These are phyloP conservation scores for Neurospora pannonica DNA, from an alignment of 495 filamentous ascomycete genomes.

Conservation along the genomic window DNA sequence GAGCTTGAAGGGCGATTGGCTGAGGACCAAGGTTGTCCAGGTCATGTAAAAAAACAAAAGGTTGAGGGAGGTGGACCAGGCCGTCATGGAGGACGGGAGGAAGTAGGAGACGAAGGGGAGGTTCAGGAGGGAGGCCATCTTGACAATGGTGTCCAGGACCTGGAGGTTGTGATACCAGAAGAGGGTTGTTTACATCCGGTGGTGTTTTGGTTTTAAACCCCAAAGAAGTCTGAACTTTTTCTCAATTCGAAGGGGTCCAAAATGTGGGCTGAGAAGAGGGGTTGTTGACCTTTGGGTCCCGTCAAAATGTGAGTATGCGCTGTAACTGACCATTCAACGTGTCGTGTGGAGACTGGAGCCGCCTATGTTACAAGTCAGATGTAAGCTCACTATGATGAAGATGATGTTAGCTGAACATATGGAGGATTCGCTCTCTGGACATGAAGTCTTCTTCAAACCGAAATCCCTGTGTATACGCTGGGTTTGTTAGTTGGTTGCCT, in stretches of 20 bases:
- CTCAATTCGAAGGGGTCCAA: neutral
- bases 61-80: constrained; percentile 72
- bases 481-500: neutral
- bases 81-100: constrained; percentile 41
- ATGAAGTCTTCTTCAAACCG: neutral
- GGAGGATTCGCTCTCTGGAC: neutral
- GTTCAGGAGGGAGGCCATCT: constrained; percentile 56
- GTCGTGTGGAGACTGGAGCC: neutral
- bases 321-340: neutral
- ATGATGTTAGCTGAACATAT: neutral
- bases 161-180: neutral
- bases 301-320: neutral
- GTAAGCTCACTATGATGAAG: neutral
- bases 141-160: constrained; percentile 6
- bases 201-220: neutral
- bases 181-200: neutral
- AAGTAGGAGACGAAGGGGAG: constrained; percentile 63
- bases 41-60: constrained; percentile 84
- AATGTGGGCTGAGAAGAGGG: neutral
- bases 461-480: neutral
- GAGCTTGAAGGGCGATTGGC: constrained; percentile 64
- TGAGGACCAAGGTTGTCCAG: constrained; percentile 76
- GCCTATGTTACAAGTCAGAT: neutral
- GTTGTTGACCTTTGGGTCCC: neutral
- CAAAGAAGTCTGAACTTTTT: neutral